Percentiles rank a stretch among this genome's conserved stretches.
phyloP scores from a whole-genome alignment of 306 rosid species.

The Potentilla sterilis region DNA sequence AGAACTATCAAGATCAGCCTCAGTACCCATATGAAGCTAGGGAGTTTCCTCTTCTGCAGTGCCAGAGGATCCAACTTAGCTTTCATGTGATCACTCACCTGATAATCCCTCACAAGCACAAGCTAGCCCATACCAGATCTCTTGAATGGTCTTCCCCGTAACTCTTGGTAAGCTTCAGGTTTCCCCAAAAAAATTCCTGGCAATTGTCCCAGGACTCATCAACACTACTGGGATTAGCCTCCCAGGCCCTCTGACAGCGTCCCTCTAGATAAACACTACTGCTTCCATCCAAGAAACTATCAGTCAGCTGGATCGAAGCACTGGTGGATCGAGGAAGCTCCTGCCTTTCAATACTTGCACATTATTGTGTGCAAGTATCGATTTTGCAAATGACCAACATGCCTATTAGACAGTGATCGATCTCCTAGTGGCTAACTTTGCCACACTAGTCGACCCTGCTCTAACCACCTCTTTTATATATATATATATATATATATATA shows the following conservation, averaged over 20 bases:
- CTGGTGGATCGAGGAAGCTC: conserved; percentile 56
- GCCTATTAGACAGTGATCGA: conserved; percentile 41
- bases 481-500: too few relatives aligned
- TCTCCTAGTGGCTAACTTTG: conserved; percentile 62
- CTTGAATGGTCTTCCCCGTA: conserved; percentile 95
- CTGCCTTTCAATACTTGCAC: conserved; percentile 46
- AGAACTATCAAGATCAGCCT: conserved; percentile 93
- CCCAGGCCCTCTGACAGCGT: conserved; percentile 98
- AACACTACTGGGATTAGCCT: conserved; percentile 84
- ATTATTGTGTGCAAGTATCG: conserved; percentile 59
- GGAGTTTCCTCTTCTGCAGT: conserved; percentile 57
- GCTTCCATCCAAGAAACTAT: conserved; percentile 89
- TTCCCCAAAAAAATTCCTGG: conserved; percentile 90
- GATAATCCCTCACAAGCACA: conserved; percentile 82
- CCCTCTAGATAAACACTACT: conserved; percentile 81
- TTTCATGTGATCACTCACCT: conserved; percentile 94
- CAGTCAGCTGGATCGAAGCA: conserved; percentile 58
- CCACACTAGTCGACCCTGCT: conserved; percentile 61
- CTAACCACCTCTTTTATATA: too few relatives aligned
- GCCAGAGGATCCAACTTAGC: conserved; percentile 79
- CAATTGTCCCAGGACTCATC: conserved; percentile 98
- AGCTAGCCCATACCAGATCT: conserved; percentile 67
- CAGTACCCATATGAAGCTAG: conserved; percentile 83
- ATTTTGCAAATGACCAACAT: conserved; percentile 40
- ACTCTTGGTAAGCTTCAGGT: conserved; percentile 72